Percentiles rank a stretch among this genome's conserved stretches.
phyloP scores from a whole-genome alignment of 139 green algal genomes.

The Picochlorum costavermella region DNA sequence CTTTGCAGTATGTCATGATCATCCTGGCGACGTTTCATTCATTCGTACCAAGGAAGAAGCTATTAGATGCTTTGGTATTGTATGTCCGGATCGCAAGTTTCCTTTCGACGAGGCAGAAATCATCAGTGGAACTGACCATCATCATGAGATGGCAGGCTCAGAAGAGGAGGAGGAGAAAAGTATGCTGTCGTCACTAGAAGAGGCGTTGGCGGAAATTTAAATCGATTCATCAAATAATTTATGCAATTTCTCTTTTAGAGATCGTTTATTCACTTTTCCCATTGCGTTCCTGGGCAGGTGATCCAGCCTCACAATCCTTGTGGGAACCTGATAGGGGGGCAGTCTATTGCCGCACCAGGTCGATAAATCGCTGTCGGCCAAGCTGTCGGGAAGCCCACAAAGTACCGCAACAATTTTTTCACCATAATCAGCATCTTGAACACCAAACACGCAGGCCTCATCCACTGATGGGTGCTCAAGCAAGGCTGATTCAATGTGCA shows the following conservation, averaged over 20 bases:
- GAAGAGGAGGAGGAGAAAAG: too few species aligned
- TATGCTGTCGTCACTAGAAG: too few species aligned
- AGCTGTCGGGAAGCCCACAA: slow-evolving; percentile 2
- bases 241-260: slow-evolving; percentile 29
- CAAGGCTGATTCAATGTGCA: slow-evolving; percentile 73
- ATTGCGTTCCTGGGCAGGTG: slow-evolving; percentile 87
- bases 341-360: slow-evolving; percentile 41
- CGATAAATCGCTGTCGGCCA: slow-evolving; percentile 21
- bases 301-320: slow-evolving; percentile 38
- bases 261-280: slow-evolving; percentile 95
- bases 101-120: too few species aligned
- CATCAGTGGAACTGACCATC: too few species aligned
- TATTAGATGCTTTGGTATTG: too few species aligned
- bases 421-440: slow-evolving; percentile 67
- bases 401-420: slow-evolving; percentile 40
- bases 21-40: too few species aligned
- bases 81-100: too few species aligned
- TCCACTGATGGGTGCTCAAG: slow-evolving; percentile 58
- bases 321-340: slow-evolving; percentile 64
- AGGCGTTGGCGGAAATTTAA: too few species aligned
- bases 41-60: too few species aligned
- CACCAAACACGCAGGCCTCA: slow-evolving; percentile 78
- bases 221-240: too few species aligned
- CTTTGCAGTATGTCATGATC: too few species aligned
- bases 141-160: too few species aligned